Percentiles rank a stretch among this genome's conserved stretches.
These are phyloP conservation scores for Lipomyces yamanashiensis DNA, from an alignment of 805 yeast species.

Conservation along the genomic window DNA sequence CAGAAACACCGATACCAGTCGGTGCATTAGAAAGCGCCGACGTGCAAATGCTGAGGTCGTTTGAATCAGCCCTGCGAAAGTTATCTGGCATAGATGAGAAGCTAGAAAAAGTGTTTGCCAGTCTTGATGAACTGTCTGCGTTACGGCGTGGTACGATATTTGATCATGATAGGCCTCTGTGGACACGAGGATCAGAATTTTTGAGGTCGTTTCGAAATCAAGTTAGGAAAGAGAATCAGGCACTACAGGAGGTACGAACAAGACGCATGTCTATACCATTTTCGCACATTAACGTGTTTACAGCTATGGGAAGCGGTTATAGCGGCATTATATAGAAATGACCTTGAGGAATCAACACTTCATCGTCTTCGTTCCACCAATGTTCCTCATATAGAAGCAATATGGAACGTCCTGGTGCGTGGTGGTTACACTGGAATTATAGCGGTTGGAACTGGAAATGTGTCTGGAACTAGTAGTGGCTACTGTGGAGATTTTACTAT, in stretches of 20 bases:
- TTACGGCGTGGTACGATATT: neutral
- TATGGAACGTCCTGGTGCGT: constrained; percentile 17
- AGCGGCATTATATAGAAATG: neutral
- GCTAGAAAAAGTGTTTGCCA: neutral
- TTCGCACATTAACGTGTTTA: neutral
- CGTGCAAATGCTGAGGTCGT: neutral
- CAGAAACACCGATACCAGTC: neutral
- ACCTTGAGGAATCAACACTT: neutral
- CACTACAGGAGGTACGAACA: constrained; percentile 8
- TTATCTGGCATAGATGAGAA: neutral
- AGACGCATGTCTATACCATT: neutral
- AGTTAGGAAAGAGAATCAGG: constrained; percentile 12
- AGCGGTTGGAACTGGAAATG: constrained; percentile 16
- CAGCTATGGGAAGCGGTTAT: neutral
- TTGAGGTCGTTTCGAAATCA: constrained; percentile 15
- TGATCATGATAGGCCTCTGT: neutral
- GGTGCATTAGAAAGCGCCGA: neutral
- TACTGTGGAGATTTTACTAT: constrained; percentile 14
- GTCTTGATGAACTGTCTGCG: neutral
- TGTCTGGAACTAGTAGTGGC: constrained; percentile 10
- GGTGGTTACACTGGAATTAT: constrained; percentile 9
- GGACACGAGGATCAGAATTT: constrained; percentile 16
- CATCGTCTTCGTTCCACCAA: constrained; percentile 26
- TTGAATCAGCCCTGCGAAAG: neutral
- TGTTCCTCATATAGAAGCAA: constrained; percentile 24